Evolutionary conservation across 1,284 basidiomycete species (phyloP).

Genomic region (Laetiporus sulphureus): DNA sequence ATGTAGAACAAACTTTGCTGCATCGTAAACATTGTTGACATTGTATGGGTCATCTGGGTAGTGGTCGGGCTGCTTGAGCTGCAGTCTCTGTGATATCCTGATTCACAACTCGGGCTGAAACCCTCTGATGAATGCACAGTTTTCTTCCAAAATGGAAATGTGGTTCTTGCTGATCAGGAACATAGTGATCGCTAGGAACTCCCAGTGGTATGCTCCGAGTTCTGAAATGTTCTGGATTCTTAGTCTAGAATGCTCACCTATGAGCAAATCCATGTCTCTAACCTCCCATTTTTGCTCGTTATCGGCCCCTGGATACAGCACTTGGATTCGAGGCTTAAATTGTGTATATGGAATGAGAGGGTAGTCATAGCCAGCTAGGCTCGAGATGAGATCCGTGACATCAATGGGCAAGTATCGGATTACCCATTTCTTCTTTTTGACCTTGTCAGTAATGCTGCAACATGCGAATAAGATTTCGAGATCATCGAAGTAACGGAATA

Average conservation of each 20-base stretch:
- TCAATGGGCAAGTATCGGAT: conserved; percentile 5
- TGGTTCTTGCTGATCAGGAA: conserved; percentile 5
- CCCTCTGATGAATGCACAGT: conserved; percentile 6
- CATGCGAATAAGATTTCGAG: conserved; percentile 8
- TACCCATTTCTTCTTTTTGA: conserved; percentile 4
- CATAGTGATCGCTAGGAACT: conserved; percentile 5
- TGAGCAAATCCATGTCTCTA: too few species aligned
- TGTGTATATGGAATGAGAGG: conserved; percentile 1
- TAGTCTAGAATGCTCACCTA: background rate
- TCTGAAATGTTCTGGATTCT: conserved; percentile 5
- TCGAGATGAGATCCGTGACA: conserved; percentile 5
- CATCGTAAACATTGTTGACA: conserved; percentile 3
- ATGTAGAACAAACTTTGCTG: conserved; percentile 8
- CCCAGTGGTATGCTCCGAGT: conserved; percentile 6
- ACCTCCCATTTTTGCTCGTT: conserved; percentile 2
- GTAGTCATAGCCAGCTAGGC: background rate
- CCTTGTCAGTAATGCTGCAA: background rate
- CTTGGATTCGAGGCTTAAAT: conserved; percentile 2
- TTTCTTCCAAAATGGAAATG: conserved; percentile 7
- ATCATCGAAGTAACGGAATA: conserved; percentile 9
- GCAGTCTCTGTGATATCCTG: conserved; percentile 1
- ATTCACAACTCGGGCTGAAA: background rate
- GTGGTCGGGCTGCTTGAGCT: conserved; percentile 9
- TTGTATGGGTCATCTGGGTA: conserved; percentile 8
- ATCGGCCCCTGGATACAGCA: conserved; percentile 10